phyloP scores from a whole-genome alignment of 106 monocot species.

The Alisma plantagoaquatica region DNA sequence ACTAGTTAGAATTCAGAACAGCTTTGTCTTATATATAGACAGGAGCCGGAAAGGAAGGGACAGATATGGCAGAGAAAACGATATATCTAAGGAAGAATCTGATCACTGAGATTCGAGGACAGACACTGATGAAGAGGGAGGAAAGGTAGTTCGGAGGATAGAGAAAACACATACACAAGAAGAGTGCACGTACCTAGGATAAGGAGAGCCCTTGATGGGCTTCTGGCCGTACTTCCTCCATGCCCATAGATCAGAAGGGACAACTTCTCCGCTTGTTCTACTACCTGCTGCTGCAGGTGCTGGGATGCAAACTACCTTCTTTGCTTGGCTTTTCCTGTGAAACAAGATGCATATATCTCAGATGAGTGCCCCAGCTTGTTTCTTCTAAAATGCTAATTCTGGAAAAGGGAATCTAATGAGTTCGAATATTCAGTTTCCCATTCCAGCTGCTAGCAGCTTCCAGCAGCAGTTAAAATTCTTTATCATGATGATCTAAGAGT shows the following conservation, averaged over 20 bases:
- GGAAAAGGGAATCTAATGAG: too few relatives aligned
- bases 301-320: constrained; percentile 91
- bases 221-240: constrained; percentile 98
- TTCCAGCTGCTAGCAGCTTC: too few relatives aligned
- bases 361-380: too few relatives aligned
- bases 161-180: too few relatives aligned
- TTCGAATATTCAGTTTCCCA: too few relatives aligned
- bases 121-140: neutral
- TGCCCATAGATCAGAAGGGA: constrained; percentile 96
- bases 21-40: neutral
- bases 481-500: too few relatives aligned
- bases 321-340: constrained; percentile 84
- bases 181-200: constrained; percentile 53
- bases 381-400: too few relatives aligned
- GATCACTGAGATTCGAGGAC: neutral
- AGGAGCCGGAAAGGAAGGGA: neutral
- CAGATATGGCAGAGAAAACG: too few relatives aligned
- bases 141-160: too few relatives aligned
- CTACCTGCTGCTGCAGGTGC: constrained; percentile 66
- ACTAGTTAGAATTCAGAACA: too few relatives aligned
- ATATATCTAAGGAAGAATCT: neutral
- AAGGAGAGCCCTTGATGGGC: constrained; percentile 93
- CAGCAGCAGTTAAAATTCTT: too few relatives aligned
- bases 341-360: too few relatives aligned
- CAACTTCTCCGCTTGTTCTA: constrained; percentile 71